Evolutionary conservation across 371 early-diverging fungal species (phyloP).

Genomic region (Actinomucor elegans): DNA sequence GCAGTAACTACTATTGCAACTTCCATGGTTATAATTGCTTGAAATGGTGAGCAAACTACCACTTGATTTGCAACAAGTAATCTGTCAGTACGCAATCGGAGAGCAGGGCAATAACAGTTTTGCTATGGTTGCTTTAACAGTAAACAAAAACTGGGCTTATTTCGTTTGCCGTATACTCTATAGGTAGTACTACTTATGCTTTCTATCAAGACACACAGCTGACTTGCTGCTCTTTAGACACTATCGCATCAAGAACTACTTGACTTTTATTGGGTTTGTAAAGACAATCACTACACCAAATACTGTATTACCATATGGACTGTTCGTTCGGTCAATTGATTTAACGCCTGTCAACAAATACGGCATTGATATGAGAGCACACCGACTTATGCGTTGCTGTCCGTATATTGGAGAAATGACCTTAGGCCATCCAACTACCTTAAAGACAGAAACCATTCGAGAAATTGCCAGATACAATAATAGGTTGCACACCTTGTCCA

Average conservation of each 20-base stretch:
- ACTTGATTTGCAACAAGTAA: constrained; percentile 9
- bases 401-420: constrained; percentile 13
- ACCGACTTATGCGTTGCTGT: constrained; percentile 9
- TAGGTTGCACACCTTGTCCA: constrained; percentile 7
- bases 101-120: not conserved
- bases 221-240: no score
- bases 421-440: constrained; percentile 12
- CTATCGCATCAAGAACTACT: constrained; percentile 13
- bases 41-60: constrained; percentile 4
- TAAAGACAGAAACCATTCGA: constrained; percentile 9
- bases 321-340: constrained; percentile 76
- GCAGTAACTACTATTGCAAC: no score
- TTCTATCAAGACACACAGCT: not conserved
- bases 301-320: constrained; percentile 44
- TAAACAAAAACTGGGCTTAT: constrained; percentile 13
- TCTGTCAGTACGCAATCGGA: constrained; percentile 9
- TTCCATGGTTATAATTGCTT: no score
- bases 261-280: constrained; percentile 10
- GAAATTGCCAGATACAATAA: constrained; percentile 11
- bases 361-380: constrained; percentile 14
- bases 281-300: constrained; percentile 3
- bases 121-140: constrained; percentile 1
- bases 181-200: constrained; percentile 1
- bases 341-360: constrained; percentile 69
- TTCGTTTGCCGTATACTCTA: constrained; percentile 14